These are phyloP conservation scores for Vitis hybrid DNA, from an alignment of 177 flowering plant species.

Conservation along the genomic window DNA sequence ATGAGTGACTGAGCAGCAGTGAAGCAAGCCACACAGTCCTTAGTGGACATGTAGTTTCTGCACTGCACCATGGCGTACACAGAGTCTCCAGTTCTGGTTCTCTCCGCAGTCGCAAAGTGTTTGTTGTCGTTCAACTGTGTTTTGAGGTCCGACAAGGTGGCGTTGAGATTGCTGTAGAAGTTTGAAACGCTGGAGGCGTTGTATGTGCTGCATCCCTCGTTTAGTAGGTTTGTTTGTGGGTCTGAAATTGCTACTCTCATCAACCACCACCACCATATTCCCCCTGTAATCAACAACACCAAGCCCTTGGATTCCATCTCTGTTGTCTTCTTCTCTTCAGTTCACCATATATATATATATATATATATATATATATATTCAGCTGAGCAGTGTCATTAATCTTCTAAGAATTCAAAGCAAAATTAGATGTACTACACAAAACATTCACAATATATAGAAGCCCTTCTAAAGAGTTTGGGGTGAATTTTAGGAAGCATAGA, in stretches of 20 bases:
- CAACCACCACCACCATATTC: not conserved
- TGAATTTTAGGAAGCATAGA: too few relatives aligned
- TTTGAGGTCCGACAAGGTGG: conserved; percentile 25
- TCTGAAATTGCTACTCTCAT: conserved; percentile 7
- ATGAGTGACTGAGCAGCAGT: conserved; percentile 17
- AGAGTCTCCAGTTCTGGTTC: conserved; percentile 15
- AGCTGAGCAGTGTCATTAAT: too few relatives aligned
- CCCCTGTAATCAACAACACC: too few relatives aligned
- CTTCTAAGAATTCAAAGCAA: too few relatives aligned
- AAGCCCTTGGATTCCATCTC: too few relatives aligned
- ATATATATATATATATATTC: too few relatives aligned
- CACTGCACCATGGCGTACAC: conserved; percentile 39
- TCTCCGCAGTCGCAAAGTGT: conserved; percentile 31
- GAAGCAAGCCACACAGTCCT: conserved; percentile 32
- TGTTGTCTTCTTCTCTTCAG: too few relatives aligned
- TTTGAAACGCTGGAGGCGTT: conserved; percentile 20
- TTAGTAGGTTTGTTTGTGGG: conserved; percentile 37
- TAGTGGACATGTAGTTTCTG: conserved; percentile 28
- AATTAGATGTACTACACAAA: too few relatives aligned
- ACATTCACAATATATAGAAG: too few relatives aligned
- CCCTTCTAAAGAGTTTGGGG: too few relatives aligned
- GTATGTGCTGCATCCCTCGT: conserved; percentile 39
- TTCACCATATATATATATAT: too few relatives aligned
- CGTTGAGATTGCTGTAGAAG: conserved; percentile 36
- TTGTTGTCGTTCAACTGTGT: conserved; percentile 6